Conservation (phyloP, 257 asterid genomes). For the Catharanthus roseus region DNA sequence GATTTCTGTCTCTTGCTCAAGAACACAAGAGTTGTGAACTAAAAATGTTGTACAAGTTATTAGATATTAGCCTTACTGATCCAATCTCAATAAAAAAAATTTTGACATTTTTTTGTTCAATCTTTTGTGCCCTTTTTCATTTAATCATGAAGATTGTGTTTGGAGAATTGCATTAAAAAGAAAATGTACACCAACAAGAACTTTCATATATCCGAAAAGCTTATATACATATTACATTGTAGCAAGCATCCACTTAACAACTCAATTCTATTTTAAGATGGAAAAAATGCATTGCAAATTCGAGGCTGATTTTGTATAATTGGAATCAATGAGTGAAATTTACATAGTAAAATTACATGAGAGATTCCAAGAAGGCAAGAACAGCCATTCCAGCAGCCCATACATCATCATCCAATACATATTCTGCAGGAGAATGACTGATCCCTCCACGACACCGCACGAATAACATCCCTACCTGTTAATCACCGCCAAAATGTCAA, state of each 20-base stretch:
- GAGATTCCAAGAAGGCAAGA: conserved; percentile 63
- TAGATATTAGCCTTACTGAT: too few species aligned
- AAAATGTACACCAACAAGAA: too few species aligned
- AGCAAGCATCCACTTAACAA: background rate
- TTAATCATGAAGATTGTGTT: too few species aligned
- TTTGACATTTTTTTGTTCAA: too few species aligned
- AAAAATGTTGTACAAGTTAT: too few species aligned
- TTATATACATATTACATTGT: background rate
- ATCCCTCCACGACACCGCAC: conserved; percentile 96
- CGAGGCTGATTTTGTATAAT: background rate
- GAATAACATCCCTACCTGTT: conserved; percentile 82
- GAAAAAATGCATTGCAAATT: conserved; percentile 5
- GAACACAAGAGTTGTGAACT: too few species aligned
- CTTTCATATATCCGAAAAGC: too few species aligned
- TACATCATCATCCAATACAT: conserved; percentile 71
- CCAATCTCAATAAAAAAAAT: too few species aligned
- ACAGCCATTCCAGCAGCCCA: conserved; percentile 89
- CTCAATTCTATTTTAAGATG: background rate
- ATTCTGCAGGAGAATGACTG: conserved; percentile 95
- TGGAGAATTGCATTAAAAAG: too few species aligned
- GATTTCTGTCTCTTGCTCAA: too few species aligned
- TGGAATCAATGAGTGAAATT: conserved; percentile 8
- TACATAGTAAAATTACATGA: conserved; percentile 30
- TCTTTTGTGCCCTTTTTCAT: too few species aligned
- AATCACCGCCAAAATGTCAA: conserved; percentile 16